phyloP scores from a whole-genome alignment of 495 filamentous ascomycete genomes.

The Penicillium pancosmium region DNA sequence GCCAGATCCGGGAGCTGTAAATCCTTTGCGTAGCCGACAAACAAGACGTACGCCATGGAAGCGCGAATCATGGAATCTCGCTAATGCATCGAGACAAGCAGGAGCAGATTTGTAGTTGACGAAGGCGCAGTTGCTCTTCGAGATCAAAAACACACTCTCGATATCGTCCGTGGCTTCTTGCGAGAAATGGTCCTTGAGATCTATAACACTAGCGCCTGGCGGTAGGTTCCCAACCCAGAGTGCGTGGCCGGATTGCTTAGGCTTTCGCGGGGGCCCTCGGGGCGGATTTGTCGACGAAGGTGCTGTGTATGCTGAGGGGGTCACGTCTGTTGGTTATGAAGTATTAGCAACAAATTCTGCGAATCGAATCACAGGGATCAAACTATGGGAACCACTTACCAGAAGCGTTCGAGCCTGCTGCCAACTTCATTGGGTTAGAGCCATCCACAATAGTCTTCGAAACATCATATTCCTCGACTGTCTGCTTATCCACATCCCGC shows the following conservation, averaged over 20 bases:
- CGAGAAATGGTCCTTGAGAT: slow-evolving; percentile 89
- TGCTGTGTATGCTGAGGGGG: slow-evolving; percentile 17
- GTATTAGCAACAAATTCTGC: not conserved
- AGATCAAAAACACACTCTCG: slow-evolving; percentile 91
- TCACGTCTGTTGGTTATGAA: slow-evolving; percentile 15
- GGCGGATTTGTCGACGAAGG: slow-evolving; percentile 52
- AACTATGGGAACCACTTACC: not conserved
- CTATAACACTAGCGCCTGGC: slow-evolving; percentile 73
- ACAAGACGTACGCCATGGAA: slow-evolving; percentile 90
- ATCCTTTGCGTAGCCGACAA: slow-evolving; percentile 76
- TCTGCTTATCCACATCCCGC: slow-evolving; percentile 27
- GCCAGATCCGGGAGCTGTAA: slow-evolving; percentile 35
- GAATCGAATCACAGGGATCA: too few species aligned
- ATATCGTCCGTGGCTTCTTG: slow-evolving; percentile 75
- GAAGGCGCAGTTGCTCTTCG: slow-evolving; percentile 97
- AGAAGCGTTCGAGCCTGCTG: slow-evolving; percentile 13
- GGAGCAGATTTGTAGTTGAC: slow-evolving; percentile 89
- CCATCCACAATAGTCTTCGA: slow-evolving; percentile 50
- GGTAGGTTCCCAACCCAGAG: slow-evolving; percentile 97
- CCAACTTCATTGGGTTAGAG: slow-evolving; percentile 39
- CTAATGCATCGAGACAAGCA: slow-evolving; percentile 75
- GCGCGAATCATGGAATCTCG: slow-evolving; percentile 85
- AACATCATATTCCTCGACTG: slow-evolving; percentile 36
- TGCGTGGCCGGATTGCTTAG: slow-evolving; percentile 89
- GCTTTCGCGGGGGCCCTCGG: slow-evolving; percentile 89